phyloP scores from a whole-genome alignment of 306 rosid genomes.

The Vigna nakashimae region DNA sequence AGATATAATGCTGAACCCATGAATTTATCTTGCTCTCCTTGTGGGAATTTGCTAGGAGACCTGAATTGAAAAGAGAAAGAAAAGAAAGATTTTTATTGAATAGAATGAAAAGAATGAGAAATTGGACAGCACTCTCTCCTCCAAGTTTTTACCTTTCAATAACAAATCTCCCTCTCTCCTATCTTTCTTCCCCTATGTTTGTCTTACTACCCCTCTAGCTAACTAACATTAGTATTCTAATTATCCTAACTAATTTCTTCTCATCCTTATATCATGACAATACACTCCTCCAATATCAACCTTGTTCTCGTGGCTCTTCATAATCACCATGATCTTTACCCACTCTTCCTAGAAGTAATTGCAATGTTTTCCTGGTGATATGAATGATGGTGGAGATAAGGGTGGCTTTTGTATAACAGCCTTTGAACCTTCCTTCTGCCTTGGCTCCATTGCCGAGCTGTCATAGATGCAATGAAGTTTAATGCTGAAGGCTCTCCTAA shows the following conservation, averaged over 20 bases:
- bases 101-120: neutral
- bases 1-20: constrained; percentile 3
- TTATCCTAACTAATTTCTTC: neutral
- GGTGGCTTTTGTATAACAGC: neutral
- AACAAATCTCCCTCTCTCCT: neutral
- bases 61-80: neutral
- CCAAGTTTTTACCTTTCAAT: too few species aligned
- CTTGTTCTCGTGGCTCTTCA: neutral
- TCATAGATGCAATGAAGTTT: neutral
- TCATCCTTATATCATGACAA: neutral
- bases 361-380: neutral
- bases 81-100: too few species aligned
- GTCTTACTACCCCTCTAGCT: neutral
- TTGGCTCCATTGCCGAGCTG: neutral
- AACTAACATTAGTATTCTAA: neutral
- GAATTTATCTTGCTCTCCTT: neutral
- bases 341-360: too few species aligned
- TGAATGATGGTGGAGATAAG: neutral
- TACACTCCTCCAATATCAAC: neutral
- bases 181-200: neutral
- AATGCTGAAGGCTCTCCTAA: neutral
- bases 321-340: too few species aligned
- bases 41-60: neutral
- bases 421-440: neutral
- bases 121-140: neutral